Evolutionary conservation across 179 eudicot genomes (phyloP), one percentile per base, ranked within the genome.

Genomic region (Beta corolliflora): DNA sequence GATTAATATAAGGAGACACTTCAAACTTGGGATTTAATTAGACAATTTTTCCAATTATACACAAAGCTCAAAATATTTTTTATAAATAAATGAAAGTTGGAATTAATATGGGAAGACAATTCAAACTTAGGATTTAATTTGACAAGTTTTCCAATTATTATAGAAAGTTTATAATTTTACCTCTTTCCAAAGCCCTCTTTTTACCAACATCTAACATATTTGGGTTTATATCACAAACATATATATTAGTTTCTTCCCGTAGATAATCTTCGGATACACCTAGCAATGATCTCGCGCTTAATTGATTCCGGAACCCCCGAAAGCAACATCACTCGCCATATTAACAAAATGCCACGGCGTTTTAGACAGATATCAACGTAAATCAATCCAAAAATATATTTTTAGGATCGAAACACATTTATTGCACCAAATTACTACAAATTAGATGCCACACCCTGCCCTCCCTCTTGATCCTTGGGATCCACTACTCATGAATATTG

Each of bases 291-390:
- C 90, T 85, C n/a, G 41, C 77, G 89, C 58, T 80, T 77, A 46
- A 90, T 91, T 53, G 81, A 85, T 71, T 95, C 97, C 74, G 91
- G 77, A 80, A 95, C n/a, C 91, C 91, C 98, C 85, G 87, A 95
- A 95, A 83, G 98, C 98, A 86, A 95, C 94, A 89, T 95, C 98
- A 75, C 98, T 98, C 93, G 92, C 80, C 88, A 84, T 76, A 83
- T 81, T 77, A 83, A 53, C 64, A 67, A 72, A 52, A 60, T 23
- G 10, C 25, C 29, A 66, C 21, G 61, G 7, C 23, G 77, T 64
- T 73, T 61, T 55, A 72, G 77, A 56, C 67, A 64, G 58, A 48
- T 53, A 46, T 73, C 45, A 78, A 29, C 25, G 61, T n/a, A 72
- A 31, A 48, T 2, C 13, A 50, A 25, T 25, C 29, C 29, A 25